A percentile compares a stretch with the other conserved stretches of the same genome.
Conservation (phyloP, 1,284 basidiomycete species). For the Cystobasidiaceae sp. region DNA sequence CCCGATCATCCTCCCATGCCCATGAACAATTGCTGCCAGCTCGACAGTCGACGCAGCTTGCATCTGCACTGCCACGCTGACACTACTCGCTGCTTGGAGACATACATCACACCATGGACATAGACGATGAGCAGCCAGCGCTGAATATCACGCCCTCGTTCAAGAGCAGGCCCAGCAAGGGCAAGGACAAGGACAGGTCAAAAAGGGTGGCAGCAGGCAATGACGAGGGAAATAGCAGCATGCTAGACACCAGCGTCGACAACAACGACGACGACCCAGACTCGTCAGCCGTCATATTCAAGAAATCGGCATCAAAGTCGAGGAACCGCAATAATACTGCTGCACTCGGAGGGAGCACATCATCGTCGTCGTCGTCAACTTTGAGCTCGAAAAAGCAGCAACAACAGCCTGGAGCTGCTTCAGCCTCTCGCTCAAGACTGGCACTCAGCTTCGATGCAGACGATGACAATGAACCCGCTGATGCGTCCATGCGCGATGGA, state of each 20-base stretch:
- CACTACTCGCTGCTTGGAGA: not conserved
- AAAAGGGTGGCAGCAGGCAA: too few relatives aligned
- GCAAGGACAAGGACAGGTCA: slow-evolving; percentile 12
- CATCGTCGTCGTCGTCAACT: too few relatives aligned
- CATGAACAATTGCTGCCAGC: too few relatives aligned
- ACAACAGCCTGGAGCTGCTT: not conserved
- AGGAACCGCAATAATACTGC: slow-evolving; percentile 6
- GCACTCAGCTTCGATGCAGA: slow-evolving; percentile 12
- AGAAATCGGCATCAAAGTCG: not conserved
- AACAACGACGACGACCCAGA: slow-evolving; percentile 14
- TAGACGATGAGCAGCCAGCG: slow-evolving; percentile 9
- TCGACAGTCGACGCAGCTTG: too few relatives aligned
- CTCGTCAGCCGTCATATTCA: slow-evolving; percentile 28
- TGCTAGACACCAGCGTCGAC: not conserved
- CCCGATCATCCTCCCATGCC: too few relatives aligned
- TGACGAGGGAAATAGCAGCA: not conserved
- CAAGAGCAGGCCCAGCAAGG: slow-evolving; percentile 22
- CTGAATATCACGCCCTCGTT: slow-evolving; percentile 21
- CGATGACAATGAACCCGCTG: not conserved
- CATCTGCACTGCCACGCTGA: too few relatives aligned
- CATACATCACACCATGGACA: not conserved
- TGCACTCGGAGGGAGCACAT: not conserved
- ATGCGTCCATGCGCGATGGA: not conserved
- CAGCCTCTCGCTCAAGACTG: slow-evolving; percentile 15
- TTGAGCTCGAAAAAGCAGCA: too few relatives aligned